Conservation (phyloP, 345 rosid genomes). For the Boechera retrofracta region DNA sequence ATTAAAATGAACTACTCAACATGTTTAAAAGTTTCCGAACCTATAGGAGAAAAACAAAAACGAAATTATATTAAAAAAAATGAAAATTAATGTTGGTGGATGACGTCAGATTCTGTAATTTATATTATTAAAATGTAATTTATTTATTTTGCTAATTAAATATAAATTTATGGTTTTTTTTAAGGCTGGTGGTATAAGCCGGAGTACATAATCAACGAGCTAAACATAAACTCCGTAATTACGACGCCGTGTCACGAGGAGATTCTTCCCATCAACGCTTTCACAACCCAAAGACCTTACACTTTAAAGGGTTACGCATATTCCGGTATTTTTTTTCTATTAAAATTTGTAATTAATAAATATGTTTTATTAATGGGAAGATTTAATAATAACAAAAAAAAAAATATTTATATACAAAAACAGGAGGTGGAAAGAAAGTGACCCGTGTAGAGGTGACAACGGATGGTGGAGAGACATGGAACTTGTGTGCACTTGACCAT, state of each 20-base stretch:
- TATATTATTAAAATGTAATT: neutral
- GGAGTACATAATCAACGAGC: constrained; percentile 86
- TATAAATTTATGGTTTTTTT: neutral
- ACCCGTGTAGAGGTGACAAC: constrained; percentile 87
- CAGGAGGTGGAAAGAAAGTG: constrained; percentile 93
- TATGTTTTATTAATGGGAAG: neutral
- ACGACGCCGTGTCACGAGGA: constrained; percentile 89
- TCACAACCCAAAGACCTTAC: constrained; percentile 86
- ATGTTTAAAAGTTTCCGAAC: neutral
- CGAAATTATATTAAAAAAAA: neutral
- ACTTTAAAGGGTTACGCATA: constrained; percentile 85
- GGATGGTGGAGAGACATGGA: constrained; percentile 94
- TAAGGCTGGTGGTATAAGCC: constrained; percentile 98
- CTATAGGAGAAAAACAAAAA: constrained; percentile 6
- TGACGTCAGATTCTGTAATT: constrained; percentile 6
- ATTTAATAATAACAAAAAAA: neutral
- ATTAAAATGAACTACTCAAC: neutral
- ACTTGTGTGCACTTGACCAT: constrained; percentile 68
- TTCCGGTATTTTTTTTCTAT: constrained; percentile 57
- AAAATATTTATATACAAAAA: neutral
- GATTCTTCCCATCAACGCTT: constrained; percentile 80
- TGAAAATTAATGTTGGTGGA: constrained; percentile 9
- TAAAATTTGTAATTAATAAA: neutral
- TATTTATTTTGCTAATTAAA: neutral
- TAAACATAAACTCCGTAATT: constrained; percentile 86